phyloP scores from a whole-genome alignment of 345 rosid species.

The Salix dunnii region DNA sequence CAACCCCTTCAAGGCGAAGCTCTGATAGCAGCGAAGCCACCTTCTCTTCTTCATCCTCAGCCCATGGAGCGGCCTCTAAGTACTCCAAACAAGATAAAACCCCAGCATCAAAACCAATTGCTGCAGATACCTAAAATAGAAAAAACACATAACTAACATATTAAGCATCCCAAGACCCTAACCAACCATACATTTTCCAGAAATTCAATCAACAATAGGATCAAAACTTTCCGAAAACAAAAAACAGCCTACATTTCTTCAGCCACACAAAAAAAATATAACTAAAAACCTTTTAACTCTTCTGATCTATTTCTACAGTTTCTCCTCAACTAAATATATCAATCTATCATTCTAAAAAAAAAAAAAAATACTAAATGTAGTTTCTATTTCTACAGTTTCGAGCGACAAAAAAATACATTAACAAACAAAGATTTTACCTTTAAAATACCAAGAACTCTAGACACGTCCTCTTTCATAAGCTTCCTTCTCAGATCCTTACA shows the following conservation, averaged over 20 bases:
- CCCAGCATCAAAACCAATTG: conserved; percentile 96
- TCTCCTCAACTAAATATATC: conserved; percentile 4
- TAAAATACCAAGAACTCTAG: conserved; percentile 83
- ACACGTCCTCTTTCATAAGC: conserved; percentile 85
- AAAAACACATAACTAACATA: conserved; percentile 24
- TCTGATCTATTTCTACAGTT: conserved; percentile 8
- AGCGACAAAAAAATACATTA: background rate
- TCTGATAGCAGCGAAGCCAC: conserved; percentile 79
- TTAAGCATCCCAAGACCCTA: conserved; percentile 10
- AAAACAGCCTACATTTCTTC: background rate
- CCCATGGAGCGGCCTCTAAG: conserved; percentile 99
- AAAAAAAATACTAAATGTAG: background rate
- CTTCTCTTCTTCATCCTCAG: conserved; percentile 94
- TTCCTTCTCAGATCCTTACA: conserved; percentile 89
- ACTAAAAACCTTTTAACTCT: background rate
- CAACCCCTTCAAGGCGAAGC: conserved; percentile 85
- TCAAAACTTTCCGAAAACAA: background rate
- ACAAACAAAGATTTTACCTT: conserved; percentile 46
- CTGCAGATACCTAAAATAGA: conserved; percentile 76
- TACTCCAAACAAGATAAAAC: conserved; percentile 91
- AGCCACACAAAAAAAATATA: background rate
- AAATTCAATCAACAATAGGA: background rate
- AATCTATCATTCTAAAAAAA: background rate
- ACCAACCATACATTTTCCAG: background rate
- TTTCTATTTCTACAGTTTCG: background rate